Base-by-base conservation (phyloP, 2,329 filamentous ascomycete species). In the Cyphellophora attinorum region DNA sequence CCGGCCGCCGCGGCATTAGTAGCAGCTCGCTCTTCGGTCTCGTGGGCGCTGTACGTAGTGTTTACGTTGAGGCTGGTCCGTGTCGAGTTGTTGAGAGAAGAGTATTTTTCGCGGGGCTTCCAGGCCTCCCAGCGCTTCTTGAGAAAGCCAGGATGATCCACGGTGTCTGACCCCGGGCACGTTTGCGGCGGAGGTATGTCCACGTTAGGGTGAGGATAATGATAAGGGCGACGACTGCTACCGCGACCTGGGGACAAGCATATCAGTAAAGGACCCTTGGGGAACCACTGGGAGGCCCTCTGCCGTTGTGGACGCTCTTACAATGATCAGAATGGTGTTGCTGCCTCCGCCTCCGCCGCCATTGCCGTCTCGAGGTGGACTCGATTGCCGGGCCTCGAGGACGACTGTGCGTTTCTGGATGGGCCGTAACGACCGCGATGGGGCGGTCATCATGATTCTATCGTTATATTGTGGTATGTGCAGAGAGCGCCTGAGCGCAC, bases 1-100 rank as follows among this genome's bases (percentile, higher is more conserved):
- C 61, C 64, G 55, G 56, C 57, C 6, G 46, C 49, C 21, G 38
- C 42, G 15, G 38, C 43, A 6, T 47, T 39, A 17, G 45, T 47
- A 47, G 51, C 55, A 34, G 54, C 55, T 31, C 5, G 31, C 15
- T 11, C 28, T 39, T 29, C 31, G 18, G 39, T 33, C 11, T 45
- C 37, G 19, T 35, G 39, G 15, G 38, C 34, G 27, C 40, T 42
- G 37, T 46, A 46, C 1, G 39, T 32, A 4, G 44, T 44, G 13
- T 37, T 45, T 6, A 33, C 40, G 19, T 25, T 25, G 8, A 25
- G 21, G n/a, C 39, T 40, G 2, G 38, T 39, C 8, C 40, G 38
- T 18, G 39, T 40, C 32, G 38, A 33, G 23, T 41, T 41, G 10
- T 34, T 30, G 29, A 45, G 35, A 8, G 37, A 35, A 16, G 39